Evolutionary conservation across 148 eudicot genomes (phyloP).

Genomic region (Mesembryanthemum crystallinum): DNA sequence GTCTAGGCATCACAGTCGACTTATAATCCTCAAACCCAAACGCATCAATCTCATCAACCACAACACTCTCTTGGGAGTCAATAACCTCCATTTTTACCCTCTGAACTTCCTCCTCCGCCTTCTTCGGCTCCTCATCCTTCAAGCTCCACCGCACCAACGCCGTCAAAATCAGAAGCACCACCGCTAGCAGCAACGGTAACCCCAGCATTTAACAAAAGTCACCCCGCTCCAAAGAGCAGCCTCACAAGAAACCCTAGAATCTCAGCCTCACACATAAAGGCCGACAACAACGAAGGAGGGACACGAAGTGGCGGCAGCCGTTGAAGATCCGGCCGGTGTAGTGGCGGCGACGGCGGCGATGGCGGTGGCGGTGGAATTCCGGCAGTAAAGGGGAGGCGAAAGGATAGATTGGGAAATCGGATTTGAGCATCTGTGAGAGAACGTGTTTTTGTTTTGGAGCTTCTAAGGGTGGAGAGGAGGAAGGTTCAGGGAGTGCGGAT

Average conservation of each 20-base stretch:
- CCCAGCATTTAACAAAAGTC: conserved; percentile 30
- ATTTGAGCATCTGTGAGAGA: conserved; percentile 29
- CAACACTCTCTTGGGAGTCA: background rate
- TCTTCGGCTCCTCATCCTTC: conserved; percentile 25
- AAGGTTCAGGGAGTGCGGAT: background rate
- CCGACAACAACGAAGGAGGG: background rate
- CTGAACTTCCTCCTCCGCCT: conserved; percentile 3
- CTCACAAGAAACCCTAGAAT: conserved; percentile 19
- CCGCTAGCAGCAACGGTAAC: conserved; percentile 23
- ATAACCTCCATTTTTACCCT: background rate
- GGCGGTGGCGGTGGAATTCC: conserved; percentile 24
- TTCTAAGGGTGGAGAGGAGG: background rate
- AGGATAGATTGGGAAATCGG: conserved; percentile 27
- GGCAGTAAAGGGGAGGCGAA: conserved; percentile 18
- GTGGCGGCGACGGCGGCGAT: conserved; percentile 14
- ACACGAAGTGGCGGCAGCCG: conserved; percentile 6
- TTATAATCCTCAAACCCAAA: background rate
- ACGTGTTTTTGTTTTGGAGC: background rate
- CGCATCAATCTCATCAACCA: conserved; percentile 7
- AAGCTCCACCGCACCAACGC: conserved; percentile 29
- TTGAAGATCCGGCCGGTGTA: background rate
- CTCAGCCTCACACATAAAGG: conserved; percentile 23
- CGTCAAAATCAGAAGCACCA: conserved; percentile 30
- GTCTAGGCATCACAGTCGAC: background rate
- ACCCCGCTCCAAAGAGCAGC: conserved; percentile 20